A percentile compares a stretch with the other conserved stretches of the same genome.
Conservation (phyloP, 75 land plant species). For the Larix kaempferi region DNA sequence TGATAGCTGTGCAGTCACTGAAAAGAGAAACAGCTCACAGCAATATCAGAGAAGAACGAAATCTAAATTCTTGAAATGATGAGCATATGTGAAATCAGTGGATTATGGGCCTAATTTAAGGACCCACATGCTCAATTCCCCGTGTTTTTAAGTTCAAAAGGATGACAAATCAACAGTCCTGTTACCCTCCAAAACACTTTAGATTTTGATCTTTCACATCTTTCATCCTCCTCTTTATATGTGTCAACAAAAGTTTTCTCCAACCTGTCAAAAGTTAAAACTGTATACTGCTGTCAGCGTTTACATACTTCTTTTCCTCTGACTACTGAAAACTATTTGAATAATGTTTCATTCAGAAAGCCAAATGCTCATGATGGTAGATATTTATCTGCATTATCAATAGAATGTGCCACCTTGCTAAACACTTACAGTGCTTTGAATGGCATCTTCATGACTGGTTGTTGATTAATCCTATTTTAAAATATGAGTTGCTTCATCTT, state of each 20-base stretch:
- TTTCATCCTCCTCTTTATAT: slow-evolving; percentile 1
- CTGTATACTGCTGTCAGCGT: not conserved
- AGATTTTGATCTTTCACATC: slow-evolving; percentile 1
- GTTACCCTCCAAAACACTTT: slow-evolving; percentile 3
- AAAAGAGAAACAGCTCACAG: too few species aligned
- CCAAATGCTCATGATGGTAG: not conserved
- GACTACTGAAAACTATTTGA: slow-evolving; percentile 1
- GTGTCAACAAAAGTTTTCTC: not conserved
- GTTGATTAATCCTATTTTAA: slow-evolving; percentile 5
- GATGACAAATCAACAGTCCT: not conserved
- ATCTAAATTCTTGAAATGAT: not conserved
- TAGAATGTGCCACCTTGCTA: not conserved
- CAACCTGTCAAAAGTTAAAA: not conserved
- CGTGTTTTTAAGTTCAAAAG: not conserved
- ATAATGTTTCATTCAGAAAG: not conserved
- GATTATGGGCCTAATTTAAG: not conserved
- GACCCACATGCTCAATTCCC: slow-evolving; percentile 1
- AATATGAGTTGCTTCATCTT: not conserved
- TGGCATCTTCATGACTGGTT: not conserved
- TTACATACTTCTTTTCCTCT: not conserved
- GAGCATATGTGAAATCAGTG: slow-evolving; percentile 2
- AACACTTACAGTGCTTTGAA: not conserved
- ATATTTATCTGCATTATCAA: not conserved
- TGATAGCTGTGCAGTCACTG: not conserved
- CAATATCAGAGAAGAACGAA: not conserved